These are phyloP conservation scores for Ploettnerulaceae sp. DNA, from an alignment of 2,329 filamentous ascomycete genomes.

Conservation along the genomic window DNA sequence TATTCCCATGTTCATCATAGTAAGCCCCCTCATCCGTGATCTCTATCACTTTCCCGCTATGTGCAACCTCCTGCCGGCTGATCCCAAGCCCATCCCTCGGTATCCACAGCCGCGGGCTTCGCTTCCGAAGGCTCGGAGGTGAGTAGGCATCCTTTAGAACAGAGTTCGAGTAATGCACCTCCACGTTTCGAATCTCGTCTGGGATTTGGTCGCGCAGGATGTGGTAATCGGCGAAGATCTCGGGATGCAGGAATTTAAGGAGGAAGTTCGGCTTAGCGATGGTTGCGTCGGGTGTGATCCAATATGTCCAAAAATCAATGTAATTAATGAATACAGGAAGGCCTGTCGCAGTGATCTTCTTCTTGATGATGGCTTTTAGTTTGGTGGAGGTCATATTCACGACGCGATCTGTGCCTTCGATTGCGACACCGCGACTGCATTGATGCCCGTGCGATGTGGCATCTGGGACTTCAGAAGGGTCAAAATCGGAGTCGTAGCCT, in stretches of 20 bases:
- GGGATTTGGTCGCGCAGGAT: slow-evolving; percentile 48
- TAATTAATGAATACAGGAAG: slow-evolving; percentile 18
- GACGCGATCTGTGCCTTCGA: slow-evolving; percentile 21
- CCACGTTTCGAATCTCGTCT: slow-evolving; percentile 40
- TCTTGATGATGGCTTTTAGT: slow-evolving; percentile 5
- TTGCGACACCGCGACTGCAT: slow-evolving; percentile 9
- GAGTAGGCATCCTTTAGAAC: slow-evolving; percentile 47
- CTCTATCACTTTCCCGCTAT: slow-evolving; percentile 46
- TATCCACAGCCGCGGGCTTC: slow-evolving; percentile 53
- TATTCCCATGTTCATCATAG: slow-evolving; percentile 40
- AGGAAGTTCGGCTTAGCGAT: slow-evolving; percentile 41
- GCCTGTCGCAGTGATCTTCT: slow-evolving; percentile 10
- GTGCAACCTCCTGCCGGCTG: slow-evolving; percentile 50
- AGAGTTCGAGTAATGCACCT: slow-evolving; percentile 40
- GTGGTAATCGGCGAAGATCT: slow-evolving; percentile 51
- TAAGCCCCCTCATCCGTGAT: slow-evolving; percentile 56
- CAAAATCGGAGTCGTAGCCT: slow-evolving; percentile 33
- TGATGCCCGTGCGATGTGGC: slow-evolving; percentile 21
- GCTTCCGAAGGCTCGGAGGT: slow-evolving; percentile 53
- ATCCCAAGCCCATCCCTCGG: slow-evolving; percentile 55
- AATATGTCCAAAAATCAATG: slow-evolving; percentile 28
- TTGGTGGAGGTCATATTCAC: slow-evolving; percentile 17
- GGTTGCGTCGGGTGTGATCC: slow-evolving; percentile 30
- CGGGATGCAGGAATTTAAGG: slow-evolving; percentile 51
- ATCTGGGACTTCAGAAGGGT: slow-evolving; percentile 18